A percentile compares a stretch with the other conserved stretches of the same genome.
These are phyloP conservation scores for Penicillium dipodomyicola DNA, from an alignment of 495 filamentous ascomycete species.

Conservation along the genomic window DNA sequence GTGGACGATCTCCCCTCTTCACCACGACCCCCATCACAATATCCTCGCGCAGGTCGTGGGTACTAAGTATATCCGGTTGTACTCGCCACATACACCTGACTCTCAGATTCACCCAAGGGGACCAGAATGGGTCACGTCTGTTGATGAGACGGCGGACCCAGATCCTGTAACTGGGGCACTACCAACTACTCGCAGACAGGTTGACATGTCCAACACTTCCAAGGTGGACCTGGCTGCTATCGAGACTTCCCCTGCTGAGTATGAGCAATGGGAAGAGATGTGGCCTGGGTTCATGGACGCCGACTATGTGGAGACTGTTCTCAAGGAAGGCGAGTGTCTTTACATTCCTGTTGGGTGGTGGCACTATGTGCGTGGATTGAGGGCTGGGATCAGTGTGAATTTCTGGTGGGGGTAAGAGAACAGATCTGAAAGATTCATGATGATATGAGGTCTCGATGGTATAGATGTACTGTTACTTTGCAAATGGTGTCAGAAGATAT, in stretches of 20 bases:
- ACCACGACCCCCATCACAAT: constrained; percentile 94
- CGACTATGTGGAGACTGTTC: constrained; percentile 72
- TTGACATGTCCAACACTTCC: constrained; percentile 94
- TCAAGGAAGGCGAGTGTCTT: constrained; percentile 78
- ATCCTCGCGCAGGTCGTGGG: constrained; percentile 89
- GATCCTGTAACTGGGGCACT: constrained; percentile 6
- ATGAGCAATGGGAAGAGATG: constrained; percentile 48
- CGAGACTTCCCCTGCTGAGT: constrained; percentile 45
- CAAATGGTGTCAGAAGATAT: neutral
- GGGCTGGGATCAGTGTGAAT: constrained; percentile 89
- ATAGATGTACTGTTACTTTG: neutral
- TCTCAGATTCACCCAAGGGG: constrained; percentile 64
- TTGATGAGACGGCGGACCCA: constrained; percentile 18
- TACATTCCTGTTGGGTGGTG: constrained; percentile 97
- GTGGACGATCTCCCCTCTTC: constrained; percentile 85
- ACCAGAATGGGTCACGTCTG: constrained; percentile 54
- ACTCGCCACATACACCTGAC: constrained; percentile 61
- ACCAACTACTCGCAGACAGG: constrained; percentile 31
- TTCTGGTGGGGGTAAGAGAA: constrained; percentile 77
- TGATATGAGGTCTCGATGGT: neutral
- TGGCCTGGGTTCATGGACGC: constrained; percentile 59
- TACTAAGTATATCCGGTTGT: constrained; percentile 84
- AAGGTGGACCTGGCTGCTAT: constrained; percentile 63
- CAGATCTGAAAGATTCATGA: neutral
- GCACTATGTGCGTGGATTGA: constrained; percentile 91